Evolutionary conservation across 306 rosid species (phyloP), one percentile per base, ranked within the genome.

Genomic region (Lagenaria siceraria): DNA sequence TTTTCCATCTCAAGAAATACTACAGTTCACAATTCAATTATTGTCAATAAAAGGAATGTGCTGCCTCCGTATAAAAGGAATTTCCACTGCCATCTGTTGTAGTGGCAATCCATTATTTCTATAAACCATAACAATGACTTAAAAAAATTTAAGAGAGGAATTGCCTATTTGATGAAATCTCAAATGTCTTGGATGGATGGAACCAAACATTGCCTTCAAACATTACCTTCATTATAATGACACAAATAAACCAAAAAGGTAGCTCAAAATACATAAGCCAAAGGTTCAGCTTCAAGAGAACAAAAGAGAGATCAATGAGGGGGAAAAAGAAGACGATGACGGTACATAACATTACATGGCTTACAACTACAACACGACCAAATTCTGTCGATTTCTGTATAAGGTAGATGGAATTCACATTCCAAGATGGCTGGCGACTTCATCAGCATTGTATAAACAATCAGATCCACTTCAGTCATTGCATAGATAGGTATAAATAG

Each of bases 401-500:
- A 59, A 53, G 78, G 83, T 71, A 76, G 81, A 74, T 49, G 48
- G 77, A 79, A 63, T 83, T 29, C 81, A 74, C 54, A 78, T 82
- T 80, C 69, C 76, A 76, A 31, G 72, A 80, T 78, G 77, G 58
- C 62, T 78, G 88, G 58, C 82, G 74, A 77, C 25, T 52, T 52
- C 46, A 73, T 17, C 77, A 82, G 80, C 69, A 76, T 72, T 79
- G 78, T 81, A 65, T 75, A 75, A 82, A 81, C 66, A 81, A 81
- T 77, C 80, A 54, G 85, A 80, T 43, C 80, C 90, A 80, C 77
- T 83, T 61, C 76, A 61, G 86, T 89, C 73, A 86, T 79, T 81
- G 86, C 91, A 82, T 80, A 82, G 74, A 80, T 82, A 86, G 78
- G 82, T 78, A 79, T 78, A 81, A 76, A 82, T 78, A 81, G 75